Conservation (phyloP, 192 early-diverging fungal species). For the Coemansia sp. region DNA sequence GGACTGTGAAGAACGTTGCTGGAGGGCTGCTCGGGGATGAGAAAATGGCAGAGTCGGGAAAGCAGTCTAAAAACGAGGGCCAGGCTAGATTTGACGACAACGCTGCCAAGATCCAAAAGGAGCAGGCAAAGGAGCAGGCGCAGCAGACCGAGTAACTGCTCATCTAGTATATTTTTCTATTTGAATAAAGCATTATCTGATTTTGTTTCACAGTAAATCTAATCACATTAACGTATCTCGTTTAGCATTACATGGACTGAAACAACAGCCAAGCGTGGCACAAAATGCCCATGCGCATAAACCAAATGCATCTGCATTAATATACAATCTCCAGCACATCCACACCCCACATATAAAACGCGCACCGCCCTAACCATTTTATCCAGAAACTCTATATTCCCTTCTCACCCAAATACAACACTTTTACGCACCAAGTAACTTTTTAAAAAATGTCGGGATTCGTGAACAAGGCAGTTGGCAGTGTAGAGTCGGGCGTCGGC, state of each 20-base stretch:
- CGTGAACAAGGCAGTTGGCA: constrained; percentile 3
- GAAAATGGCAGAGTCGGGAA: not conserved
- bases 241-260: not conserved
- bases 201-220: no score
- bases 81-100: not conserved
- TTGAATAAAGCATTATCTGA: not conserved
- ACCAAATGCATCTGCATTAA: not conserved
- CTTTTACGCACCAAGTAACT: no score
- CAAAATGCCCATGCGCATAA: not conserved
- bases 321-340: not conserved
- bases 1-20: not conserved
- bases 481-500: constrained; percentile 2
- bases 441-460: constrained; percentile 5
- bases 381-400: not conserved
- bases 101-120: not conserved
- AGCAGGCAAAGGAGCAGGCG: not conserved
- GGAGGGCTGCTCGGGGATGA: not conserved
- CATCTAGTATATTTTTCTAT: not conserved
- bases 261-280: not conserved
- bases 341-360: no score
- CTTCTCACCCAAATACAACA: no score
- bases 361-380: not conserved
- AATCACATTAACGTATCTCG: not conserved
- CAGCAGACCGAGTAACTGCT: not conserved
- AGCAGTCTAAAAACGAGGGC: not conserved